Evolutionary conservation across 148 eudicot genomes (phyloP), one percentile per base, ranked within the genome.

Genomic region (Talinum fruticosum): DNA sequence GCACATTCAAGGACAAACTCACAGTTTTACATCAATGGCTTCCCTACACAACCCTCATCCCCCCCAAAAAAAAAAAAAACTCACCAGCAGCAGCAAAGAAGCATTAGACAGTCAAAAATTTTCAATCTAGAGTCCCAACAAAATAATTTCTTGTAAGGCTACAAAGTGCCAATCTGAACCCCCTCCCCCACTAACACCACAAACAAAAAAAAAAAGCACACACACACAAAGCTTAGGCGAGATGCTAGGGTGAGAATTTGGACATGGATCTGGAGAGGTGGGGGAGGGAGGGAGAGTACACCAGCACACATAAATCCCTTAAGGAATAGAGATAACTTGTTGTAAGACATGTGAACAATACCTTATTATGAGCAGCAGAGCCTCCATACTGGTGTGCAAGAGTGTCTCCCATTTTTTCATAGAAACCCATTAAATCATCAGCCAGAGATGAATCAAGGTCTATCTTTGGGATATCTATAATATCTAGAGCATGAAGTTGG

Each of bases 291-390:
- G 32, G 47, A 69, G 47, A n/a, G 30, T 54, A 12, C 28, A 69
- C 26, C 29, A 70, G 21, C 73, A 69, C 2, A 30, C 45, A 36
- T 38, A 38, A 69, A 71, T 41, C 13, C 33, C 23, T 30, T 24
- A 13, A 47, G 37, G 33, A 38, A 33, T 23, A 34, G 41, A 34
- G 38, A 49, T 24, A 57, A 65, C 33, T 45, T n/a, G 19, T 74
- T 51, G 35, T 32, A 59, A 32, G 18, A 41, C 7, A 5, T 23
- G 76, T 69, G 49, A 69, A 68, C 30, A 66, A 78, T 84, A 90
- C 98, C 93, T 92, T 94, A 85, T 92, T 94, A 83, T 94, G 98
- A 61, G 98, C 98, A 32, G 96, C 97, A 35, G 98, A 94, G 66
- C 98, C 98, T 76, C 98, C 96, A 79, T 94, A 94, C 66, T 94